Evolutionary conservation across 176 grass and related monocot genomes (phyloP).

Genomic region (Tillandsia fasciculata): DNA sequence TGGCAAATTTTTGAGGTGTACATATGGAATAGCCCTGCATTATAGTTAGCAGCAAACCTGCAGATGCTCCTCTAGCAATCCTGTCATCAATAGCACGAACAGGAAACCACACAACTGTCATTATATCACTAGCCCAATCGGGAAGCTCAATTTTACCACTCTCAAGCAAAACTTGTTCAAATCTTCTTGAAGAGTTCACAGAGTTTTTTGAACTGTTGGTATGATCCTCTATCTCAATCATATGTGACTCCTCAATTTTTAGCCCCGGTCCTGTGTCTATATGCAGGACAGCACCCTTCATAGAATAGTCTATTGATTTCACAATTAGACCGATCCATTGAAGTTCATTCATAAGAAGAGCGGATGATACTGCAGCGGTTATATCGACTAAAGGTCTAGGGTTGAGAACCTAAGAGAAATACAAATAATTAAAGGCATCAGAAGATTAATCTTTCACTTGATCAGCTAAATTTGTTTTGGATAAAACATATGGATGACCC

Average conservation of each 20-base stretch:
- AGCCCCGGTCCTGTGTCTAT: constrained; percentile 89
- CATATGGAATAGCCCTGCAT: neutral
- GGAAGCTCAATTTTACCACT: constrained; percentile 80
- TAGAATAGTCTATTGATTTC: constrained; percentile 86
- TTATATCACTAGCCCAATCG: constrained; percentile 79
- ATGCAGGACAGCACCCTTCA: constrained; percentile 78
- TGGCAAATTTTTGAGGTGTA: no score
- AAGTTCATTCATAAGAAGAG: constrained; percentile 91
- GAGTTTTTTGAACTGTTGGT: constrained; percentile 7
- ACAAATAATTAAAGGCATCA: constrained; percentile 3
- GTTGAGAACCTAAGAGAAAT: constrained; percentile 62
- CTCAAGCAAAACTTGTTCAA: constrained; percentile 60
- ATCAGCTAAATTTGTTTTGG: no score
- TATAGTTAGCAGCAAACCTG: constrained; percentile 47
- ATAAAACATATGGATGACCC: no score
- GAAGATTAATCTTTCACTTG: neutral
- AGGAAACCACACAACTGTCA: constrained; percentile 91
- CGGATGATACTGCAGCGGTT: constrained; percentile 72
- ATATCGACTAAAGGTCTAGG: constrained; percentile 95
- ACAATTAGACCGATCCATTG: constrained; percentile 97
- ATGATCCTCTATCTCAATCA: constrained; percentile 86
- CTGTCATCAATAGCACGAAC: constrained; percentile 81
- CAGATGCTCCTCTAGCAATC: constrained; percentile 65
- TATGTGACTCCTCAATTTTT: constrained; percentile 72
- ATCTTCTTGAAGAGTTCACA: constrained; percentile 20